Base-by-base conservation (phyloP, 768 basidiomycete genomes). In the Mycena alexandri region DNA sequence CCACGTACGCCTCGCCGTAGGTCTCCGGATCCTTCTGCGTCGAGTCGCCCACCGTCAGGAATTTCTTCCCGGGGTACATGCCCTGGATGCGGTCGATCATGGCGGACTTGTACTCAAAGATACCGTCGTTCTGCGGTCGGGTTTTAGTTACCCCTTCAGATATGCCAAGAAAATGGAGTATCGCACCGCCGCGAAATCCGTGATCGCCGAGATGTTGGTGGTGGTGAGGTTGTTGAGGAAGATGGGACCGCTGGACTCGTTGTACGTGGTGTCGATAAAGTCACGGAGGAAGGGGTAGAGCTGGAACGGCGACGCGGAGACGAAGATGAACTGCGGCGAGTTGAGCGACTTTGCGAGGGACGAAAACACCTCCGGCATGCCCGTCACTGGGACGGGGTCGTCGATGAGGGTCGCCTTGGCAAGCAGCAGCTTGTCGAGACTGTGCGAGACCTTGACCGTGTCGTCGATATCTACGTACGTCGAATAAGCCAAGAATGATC, bases 21-120 rank as follows among this genome's bases (percentile, higher is more conserved):
- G 78, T 80, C 69, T 84, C 83, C 5, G 83, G 83, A 63, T 84
- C 83, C 69, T 78, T 80, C 70, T 84, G 79, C 14, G 82, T 83
- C 13, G 83, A 84, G 71, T 84, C 83, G 10, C 83, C 83, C 34
- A 84, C 75, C 7, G 76, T 73, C 55, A 84, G 65, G 71, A 80
- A 84, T 67, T 77, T 81, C 74, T 84, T 83, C 46, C 77, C 75
- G 12, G 82, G 83, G 62, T 83, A 84, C 76, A 82, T 79, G 1
- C 75, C 77, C 19, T 79, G 73, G n/a, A 84, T 76, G 19, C 77
- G 75, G 52, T 80, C 79, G 53, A 84, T 80, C 73, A 78, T 76
- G 2, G 71, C 68, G 13, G 77, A 65, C 72, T 84, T 84, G 72
- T 80, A 81, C 19, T 77, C 76, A 1, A 76, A 72, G 1, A 79